Base-by-base conservation (phyloP, 164 flowering plant species). In the Saururus chinensis region DNA sequence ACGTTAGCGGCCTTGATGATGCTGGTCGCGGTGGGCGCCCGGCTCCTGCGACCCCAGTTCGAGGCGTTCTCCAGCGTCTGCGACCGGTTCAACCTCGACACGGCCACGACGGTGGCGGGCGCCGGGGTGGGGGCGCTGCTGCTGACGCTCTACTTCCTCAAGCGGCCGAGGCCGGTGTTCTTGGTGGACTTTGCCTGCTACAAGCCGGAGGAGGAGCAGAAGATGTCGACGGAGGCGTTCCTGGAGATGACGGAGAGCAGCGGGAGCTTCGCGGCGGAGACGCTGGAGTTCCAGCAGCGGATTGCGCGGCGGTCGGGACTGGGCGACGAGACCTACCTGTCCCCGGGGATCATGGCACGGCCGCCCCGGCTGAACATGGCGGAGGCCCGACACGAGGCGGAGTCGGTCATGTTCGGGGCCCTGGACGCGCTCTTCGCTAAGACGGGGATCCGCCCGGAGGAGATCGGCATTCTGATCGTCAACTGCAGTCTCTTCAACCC, bases 401-500 rank as follows among this genome's bases (percentile, higher is more conserved):
- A 88, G 70, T n/a, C 72, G 0, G 97, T 90, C 19, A 86, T 90
- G 88, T 86, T 86, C 58, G 92, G 87, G 0, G 82, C 91, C 0
- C 66, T 90, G 1, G 93, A 90, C 64, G 62, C 83, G 0, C 82
- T 88, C 4, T 86, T 90, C 41, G 67, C 41, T 0, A 83, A 80
- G 68, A 86, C 97, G 41, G 85, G 87, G 0, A 53, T 86, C 1
- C 60, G 64, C 11, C 88, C 95, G 0, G 53, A 53, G 0, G 85
- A 88, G 11, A 64, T 90, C 17, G 91, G 80, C 1, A 79, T 88
- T 12, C 75, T 90, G 0, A 73, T 90, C 4, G 97, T 90, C 30
- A 90, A 90, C 62, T 90, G 97, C 71, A 90, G 97, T 77, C 66
- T 90, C 17, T 90, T 90, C 71, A 79, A 80, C 51, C 97, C 97